Evolutionary conservation across 208 protist species (phyloP), one percentile per base, ranked within the genome.

Genomic region (Plasmodiophora brassicae): DNA sequence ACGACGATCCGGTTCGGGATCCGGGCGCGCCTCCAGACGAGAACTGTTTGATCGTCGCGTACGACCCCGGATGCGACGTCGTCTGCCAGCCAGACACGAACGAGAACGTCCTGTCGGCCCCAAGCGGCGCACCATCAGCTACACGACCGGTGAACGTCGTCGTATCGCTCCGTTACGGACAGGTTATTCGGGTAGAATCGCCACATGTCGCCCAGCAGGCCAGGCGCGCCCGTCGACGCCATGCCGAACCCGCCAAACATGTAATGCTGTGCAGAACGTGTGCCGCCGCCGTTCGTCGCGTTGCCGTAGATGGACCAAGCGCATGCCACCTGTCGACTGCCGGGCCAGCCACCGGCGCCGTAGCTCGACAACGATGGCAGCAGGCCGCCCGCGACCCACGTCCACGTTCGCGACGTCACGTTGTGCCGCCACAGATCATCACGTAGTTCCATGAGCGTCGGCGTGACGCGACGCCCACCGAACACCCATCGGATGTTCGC

Each of bases 1-100:
- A 78, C 5, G 65, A 36, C 41, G 65, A 78, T 44, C 65, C 65
- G 20, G 65, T 78, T 78, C 65, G 65, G 32, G 65, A 78, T 78
- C 65, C 65, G 10, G 65, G 65, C 5, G 32, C 10, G 5, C 32
- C 32, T 14, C n/a, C 41, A 32, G 14, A 38, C 5, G 14, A 36
- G 10, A 5, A 8, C 65, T 44, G 32, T 5, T 32, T 5, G 32
- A 5, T 78, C 14, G 5, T n/a, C 32, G 32, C 65, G n/a, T 78
- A 78, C 65, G 20, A 8, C 32, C 65, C 65, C 41, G 5, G 65
- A 36, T 78, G 65, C 20, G 20, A 5, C n/a, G 65, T 5, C 20
- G 14, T 78, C 5, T 36, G 5, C 65, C 14, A 32, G 32, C 65
- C 65, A 38, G 32, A n/a, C 20, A 14, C 5, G 65, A 78, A 78